Evolutionary conservation across 2,329 filamentous ascomycete genomes (phyloP), one percentile per base, ranked within the genome.

Genomic region (Cercospora citrullina): DNA sequence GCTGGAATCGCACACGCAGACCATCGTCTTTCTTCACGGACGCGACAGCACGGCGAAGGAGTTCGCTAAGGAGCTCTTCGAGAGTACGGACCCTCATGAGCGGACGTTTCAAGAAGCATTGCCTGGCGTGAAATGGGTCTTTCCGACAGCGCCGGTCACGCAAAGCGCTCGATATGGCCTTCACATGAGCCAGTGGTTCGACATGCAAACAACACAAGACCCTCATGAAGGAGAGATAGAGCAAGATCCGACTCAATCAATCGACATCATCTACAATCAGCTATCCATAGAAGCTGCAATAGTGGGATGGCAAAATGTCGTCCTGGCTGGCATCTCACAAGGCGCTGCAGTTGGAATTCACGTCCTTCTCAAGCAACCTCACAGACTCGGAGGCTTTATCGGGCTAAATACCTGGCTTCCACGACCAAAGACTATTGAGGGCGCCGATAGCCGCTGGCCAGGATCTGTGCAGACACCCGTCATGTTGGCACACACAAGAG

Each of bases 11-110:
- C 82, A 85, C 64, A 81, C 79, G 0, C 80, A 84, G 60, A 84
- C 82, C 0, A 68, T 84, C 48, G 82, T 85, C 42, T 77, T 84
- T 48, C 79, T 85, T 10, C 82, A 85, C 60, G 83, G 82, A 5
- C 76, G 81, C 42, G 80, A 81, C 68, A 83, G 80, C 69, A 75
- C 71, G 2, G 77, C 75, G n/a, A 21, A 69, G 0, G 78, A 82
- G 30, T 84, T 83, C 61, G 77, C 79, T 0, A 61, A 55, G 10
- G 80, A 84, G 61, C 72, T 84, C 55, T 81, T 84, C 70, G 77
- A 78, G 64, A 75, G 72, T 45, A 71, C 77, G 64, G 72, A 72
- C 16, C 74, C 72, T 14, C 69, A 74, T 45, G 68, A 63, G 28
- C 65, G 74, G 48, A 76, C 75, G 5, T 73, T 81, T 5, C 73